Conservation (phyloP, 2,329 filamentous ascomycete species). For the Rutstroemia sp. region DNA sequence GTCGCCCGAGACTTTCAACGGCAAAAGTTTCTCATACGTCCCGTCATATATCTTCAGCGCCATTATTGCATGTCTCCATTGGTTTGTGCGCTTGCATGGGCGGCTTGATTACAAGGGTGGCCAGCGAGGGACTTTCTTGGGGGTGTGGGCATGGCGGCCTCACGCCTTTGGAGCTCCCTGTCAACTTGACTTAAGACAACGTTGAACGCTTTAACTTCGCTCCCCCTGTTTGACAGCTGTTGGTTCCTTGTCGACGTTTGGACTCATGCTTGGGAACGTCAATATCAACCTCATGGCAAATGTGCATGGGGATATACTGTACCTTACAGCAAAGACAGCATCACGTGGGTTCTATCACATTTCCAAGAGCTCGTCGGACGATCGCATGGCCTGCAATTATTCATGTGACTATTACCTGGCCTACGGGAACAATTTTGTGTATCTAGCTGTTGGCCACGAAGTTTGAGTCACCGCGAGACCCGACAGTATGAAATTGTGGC, state of each 20-base stretch:
- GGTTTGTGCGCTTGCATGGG: slow-evolving; percentile 12
- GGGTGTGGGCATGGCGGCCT: too few species aligned
- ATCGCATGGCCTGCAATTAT: neutral
- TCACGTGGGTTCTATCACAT: neutral
- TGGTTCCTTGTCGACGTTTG: slow-evolving; percentile 7
- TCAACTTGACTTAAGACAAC: slow-evolving; percentile 2
- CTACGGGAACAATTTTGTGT: slow-evolving; percentile 4
- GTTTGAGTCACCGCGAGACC: slow-evolving; percentile 6
- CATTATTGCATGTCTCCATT: neutral
- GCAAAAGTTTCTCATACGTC: slow-evolving; percentile 13
- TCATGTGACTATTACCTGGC: slow-evolving; percentile 8
- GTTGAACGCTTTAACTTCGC: slow-evolving; percentile 7
- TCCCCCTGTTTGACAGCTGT: slow-evolving; percentile 19
- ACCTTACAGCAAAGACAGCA: slow-evolving; percentile 12
- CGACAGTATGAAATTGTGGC: slow-evolving; percentile 1
- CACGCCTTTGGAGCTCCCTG: neutral
- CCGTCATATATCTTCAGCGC: slow-evolving; percentile 3
- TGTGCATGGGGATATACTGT: slow-evolving; percentile 4
- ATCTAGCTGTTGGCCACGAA: slow-evolving; percentile 7
- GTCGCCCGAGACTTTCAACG: slow-evolving; percentile 11
- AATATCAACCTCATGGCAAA: slow-evolving; percentile 21
- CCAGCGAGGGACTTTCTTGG: slow-evolving; percentile 1
- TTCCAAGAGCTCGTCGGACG: slow-evolving; percentile 3
- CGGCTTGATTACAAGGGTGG: slow-evolving; percentile 12
- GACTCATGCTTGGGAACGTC: slow-evolving; percentile 17